Conservation (phyloP, 768 basidiomycete genomes). For the Suillus spraguei region DNA sequence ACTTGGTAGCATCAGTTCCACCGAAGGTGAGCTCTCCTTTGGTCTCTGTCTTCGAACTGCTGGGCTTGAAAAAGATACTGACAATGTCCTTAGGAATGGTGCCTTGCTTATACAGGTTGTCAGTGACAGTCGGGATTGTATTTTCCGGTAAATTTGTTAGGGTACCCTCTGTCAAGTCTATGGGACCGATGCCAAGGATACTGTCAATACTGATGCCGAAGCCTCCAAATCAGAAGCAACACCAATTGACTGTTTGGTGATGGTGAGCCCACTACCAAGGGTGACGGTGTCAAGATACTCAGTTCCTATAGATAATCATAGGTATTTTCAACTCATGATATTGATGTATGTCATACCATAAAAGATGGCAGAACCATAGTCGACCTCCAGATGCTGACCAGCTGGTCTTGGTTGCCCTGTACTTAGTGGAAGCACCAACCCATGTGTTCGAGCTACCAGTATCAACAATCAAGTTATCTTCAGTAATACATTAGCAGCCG, state of each 20-base stretch:
- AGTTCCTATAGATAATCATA: conserved; percentile 29
- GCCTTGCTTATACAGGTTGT: conserved; percentile 48
- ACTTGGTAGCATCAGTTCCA: no score
- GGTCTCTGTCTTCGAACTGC: no score
- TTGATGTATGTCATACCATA: conserved; percentile 39
- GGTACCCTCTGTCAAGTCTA: conserved; percentile 49
- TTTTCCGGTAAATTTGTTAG: conserved; percentile 5
- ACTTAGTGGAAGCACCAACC: conserved; percentile 55
- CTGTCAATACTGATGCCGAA: conserved; percentile 59
- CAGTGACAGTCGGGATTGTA: conserved; percentile 56
- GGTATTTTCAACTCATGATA: conserved; percentile 1
- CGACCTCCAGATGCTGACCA: conserved; percentile 47
- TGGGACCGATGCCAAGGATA: conserved; percentile 68
- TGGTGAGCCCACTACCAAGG: conserved; percentile 49
- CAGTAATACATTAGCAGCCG: conserved; percentile 2
- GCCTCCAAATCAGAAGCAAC: conserved; percentile 52
- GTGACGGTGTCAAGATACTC: conserved; percentile 57
- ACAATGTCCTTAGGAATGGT: conserved; percentile 37
- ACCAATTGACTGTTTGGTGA: conserved; percentile 64
- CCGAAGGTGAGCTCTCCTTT: no score
- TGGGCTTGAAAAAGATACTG: no score
- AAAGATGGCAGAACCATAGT: conserved; percentile 66
- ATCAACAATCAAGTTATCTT: conserved; percentile 60
- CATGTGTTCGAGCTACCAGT: conserved; percentile 73
- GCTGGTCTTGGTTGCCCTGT: conserved; percentile 57